Evolutionary conservation across 2,329 filamentous ascomycete species (phyloP), one percentile per base, ranked within the genome.

Genomic region (Chrysosporium queenslandicum): DNA sequence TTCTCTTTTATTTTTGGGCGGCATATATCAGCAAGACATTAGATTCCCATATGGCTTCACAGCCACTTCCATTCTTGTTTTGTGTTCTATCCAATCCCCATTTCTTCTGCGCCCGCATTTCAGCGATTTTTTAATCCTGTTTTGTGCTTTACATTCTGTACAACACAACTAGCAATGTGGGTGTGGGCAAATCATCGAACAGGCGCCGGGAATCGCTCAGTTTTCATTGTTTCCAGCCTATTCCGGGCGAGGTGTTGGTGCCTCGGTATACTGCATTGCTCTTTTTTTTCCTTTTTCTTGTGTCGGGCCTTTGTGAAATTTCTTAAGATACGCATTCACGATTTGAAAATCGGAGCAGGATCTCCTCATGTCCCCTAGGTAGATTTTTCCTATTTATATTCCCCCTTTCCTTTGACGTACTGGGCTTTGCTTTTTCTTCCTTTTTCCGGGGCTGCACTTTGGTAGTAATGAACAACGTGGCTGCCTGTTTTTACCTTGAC

Each of bases 211-310:
- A 50, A 51, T 45, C 30, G 39, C 39, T 43, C 34, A 32, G 8
- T 47, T 47, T 32, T 20, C 32, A 2, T 45, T 39, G 27, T 46
- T 37, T 37, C 18, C 49, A 34, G 25, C 21, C 18, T 43, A 18
- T 52, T 52, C 42, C 42, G 50, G 50, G 42, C 23, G 36, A 18
- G 50, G 50, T 52, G 50, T 52, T 41, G 50, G 50, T 46, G 50
- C 50, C 50, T 52, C 41, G 25, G 47, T 48, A 39, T 46, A 46
- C 42, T 46, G 29, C 41, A 21, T 52, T 52, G 42, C n/a, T 32
- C 42, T 32, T 34, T 20, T 43, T n/a, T 2, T 50, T 49, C n/a
- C 2, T 41, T 41, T 40, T 20, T 27, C 14, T 40, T 46, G 34
- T 8, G 42, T 52, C 20, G 20, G 39, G 18, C 32, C 27, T 45